These are phyloP conservation scores for Ballota nigra DNA, from an alignment of 257 asterid species.

Conservation along the genomic window DNA sequence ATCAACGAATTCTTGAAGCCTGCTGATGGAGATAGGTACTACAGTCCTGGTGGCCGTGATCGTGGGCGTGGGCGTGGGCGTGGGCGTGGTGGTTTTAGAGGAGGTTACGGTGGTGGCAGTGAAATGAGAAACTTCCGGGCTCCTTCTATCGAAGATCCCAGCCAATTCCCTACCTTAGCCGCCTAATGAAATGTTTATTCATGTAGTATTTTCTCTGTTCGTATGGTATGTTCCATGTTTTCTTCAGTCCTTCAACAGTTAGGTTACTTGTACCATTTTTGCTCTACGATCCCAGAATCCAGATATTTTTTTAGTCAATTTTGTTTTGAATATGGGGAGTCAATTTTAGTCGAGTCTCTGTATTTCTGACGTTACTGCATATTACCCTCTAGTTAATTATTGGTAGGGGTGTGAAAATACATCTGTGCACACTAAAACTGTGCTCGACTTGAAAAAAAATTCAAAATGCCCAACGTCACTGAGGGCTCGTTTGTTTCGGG, in stretches of 20 bases:
- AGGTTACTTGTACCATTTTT: background rate
- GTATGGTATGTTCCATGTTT: background rate
- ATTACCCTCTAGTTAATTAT: too few species aligned
- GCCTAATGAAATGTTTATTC: constrained; percentile 48
- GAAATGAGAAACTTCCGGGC: constrained; percentile 42
- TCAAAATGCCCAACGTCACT: too few species aligned
- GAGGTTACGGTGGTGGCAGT: constrained; percentile 47
- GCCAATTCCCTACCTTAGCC: constrained; percentile 77
- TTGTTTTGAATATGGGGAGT: background rate
- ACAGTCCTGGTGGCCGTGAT: constrained; percentile 50
- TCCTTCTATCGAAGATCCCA: constrained; percentile 65
- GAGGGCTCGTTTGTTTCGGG: too few species aligned
- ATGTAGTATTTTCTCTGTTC: constrained; percentile 2
- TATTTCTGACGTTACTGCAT: too few species aligned
- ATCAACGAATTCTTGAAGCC: constrained; percentile 91
- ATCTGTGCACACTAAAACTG: too few species aligned
- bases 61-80: background rate
- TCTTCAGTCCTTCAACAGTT: background rate
- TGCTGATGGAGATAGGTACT: constrained; percentile 64
- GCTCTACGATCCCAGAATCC: background rate
- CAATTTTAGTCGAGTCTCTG: background rate
- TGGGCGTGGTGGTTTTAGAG: constrained; percentile 50
- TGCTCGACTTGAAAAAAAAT: too few species aligned
- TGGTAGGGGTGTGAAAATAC: too few species aligned
- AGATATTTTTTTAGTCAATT: background rate